Base-by-base conservation (phyloP, 148 eudicot genomes). In the Diospyros lotus region DNA sequence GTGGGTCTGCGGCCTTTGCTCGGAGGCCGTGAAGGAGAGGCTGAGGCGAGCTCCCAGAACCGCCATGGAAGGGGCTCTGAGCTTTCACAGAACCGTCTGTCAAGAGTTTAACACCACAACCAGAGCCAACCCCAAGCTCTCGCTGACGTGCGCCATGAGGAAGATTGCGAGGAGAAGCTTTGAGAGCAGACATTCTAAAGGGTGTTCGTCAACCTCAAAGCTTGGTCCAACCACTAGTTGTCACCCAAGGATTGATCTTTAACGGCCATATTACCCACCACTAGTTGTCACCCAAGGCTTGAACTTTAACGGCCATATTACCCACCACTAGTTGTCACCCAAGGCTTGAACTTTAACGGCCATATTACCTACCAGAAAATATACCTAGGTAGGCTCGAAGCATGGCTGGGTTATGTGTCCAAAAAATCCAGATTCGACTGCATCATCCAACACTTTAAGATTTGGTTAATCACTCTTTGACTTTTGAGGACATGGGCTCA, bases 1-100 rank as follows among this genome's bases (percentile, higher is more conserved):
- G 73, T 86, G 89, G 93, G 83, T 89, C 41, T 89, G 93, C 63
- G 93, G 93, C 5, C 86, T 89, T 46, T 89, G 88, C 42, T 77
- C 91, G 0, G 91, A 89, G 69, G 93, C 89, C 1, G 89, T 89
- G 18, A 87, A 83, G 60, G 93, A 85, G 55, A 75, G 54, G 18
- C 64, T 80, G 48, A 44, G 12, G 0, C 28, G 14, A 48, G 76
- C 48, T 1, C 51, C 11, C 39, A 52, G 18, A 71, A 60, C 66
- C n/a, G 65, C 71, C 72, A 82, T 85, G 66, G 73, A 68, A 72
- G 87, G 78, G 83, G 90, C 90, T 64, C 4, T 89, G 17, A 76
- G 66, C 11, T 53, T 58, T 58, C 93, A 89, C 55, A 85, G 58
- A 70, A 45, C 71, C 5, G 77, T 89, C 63, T 82, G 86, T 62